Conservation (phyloP, 1,284 basidiomycete species). For the Cryptococcus neoformans region DNA sequence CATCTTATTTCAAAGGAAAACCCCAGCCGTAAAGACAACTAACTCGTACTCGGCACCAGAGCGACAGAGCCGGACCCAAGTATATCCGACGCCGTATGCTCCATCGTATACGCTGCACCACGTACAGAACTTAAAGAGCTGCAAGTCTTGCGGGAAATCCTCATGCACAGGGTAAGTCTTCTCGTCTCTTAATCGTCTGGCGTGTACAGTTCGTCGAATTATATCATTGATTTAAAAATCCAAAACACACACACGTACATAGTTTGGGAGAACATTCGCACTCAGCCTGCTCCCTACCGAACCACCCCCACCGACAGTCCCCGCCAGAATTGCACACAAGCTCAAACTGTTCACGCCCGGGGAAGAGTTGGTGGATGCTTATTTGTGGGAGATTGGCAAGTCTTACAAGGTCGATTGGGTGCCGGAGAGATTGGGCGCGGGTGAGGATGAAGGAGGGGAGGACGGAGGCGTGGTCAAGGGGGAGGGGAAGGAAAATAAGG, state of each 20-base stretch:
- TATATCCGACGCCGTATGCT: constrained; percentile 67
- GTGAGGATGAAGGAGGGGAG: background rate
- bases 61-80: constrained; percentile 77
- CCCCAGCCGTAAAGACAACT: background rate
- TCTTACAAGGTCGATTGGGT: constrained; percentile 75
- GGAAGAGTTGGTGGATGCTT: constrained; percentile 74
- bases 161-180: constrained; percentile 68
- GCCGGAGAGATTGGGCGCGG: constrained; percentile 36
- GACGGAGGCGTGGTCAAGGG: constrained; percentile 27
- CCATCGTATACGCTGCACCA: constrained; percentile 85
- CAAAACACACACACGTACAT: background rate
- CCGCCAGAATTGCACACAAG: constrained; percentile 58
- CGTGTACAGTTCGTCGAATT: background rate
- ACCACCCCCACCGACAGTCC: constrained; percentile 53
- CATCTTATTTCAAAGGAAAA: background rate
- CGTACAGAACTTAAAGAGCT: constrained; percentile 91
- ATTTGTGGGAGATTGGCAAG: constrained; percentile 80
- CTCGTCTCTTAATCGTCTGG: background rate
- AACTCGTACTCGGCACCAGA: constrained; percentile 47
- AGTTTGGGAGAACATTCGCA: constrained; percentile 47
- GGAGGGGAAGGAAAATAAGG: constrained; percentile 1
- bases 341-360: constrained; percentile 67
- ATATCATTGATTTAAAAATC: too few species aligned
- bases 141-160: constrained; percentile 82
- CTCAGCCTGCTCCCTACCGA: constrained; percentile 49